Evolutionary conservation across 257 asterid species (phyloP), one percentile per base, ranked within the genome.

Genomic region (Cordia subcordata): DNA sequence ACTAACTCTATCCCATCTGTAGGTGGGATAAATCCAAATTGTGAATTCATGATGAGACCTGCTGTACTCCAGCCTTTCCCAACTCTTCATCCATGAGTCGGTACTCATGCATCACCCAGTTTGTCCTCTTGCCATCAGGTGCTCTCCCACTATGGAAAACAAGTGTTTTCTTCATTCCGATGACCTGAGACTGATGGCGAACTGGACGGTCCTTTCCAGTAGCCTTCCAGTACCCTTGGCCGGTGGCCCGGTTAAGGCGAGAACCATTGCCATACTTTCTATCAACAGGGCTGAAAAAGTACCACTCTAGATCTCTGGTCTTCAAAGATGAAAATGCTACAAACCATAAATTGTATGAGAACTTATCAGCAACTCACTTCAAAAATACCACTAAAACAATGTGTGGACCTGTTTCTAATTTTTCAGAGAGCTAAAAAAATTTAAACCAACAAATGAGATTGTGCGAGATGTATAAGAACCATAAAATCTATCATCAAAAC

Each of bases 41-140:
- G 15, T n/a, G 19, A 60, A 50, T 44, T 50, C 57, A 33, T 60
- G 46, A 23, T 67, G 44, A 51, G 60, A 91, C 98, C 95, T 91
- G 98, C 21, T 79, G 60, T 49, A 91, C 94, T 63, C 96, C 96
- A 46, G 95, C 90, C 44, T 22, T 75, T 55, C 71, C 90, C 79
- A 91, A 68, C 37, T 86, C 96, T 0, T 82, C 77, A 69, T 91
- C 98, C 9, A 81, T 77, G 5, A 91, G 95, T 72, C 98, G 68
- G 65, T 91, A 91, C 77, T 91, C 98, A 15, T 91, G 98, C 98
- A 91, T 91, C 11, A 91, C 96, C 98, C 98, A 91, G 45, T 91
- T 88, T 11, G 98, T 87, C 62, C 98, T 72, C 85, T 90, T 82
- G 13, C 98, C 98, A 71, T 87, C 98, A 3, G 98, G 98, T 35